A percentile compares a stretch with the other conserved stretches of the same genome.
phyloP scores from a whole-genome alignment of 768 basidiomycete species.

The Boletus barrowsii region DNA sequence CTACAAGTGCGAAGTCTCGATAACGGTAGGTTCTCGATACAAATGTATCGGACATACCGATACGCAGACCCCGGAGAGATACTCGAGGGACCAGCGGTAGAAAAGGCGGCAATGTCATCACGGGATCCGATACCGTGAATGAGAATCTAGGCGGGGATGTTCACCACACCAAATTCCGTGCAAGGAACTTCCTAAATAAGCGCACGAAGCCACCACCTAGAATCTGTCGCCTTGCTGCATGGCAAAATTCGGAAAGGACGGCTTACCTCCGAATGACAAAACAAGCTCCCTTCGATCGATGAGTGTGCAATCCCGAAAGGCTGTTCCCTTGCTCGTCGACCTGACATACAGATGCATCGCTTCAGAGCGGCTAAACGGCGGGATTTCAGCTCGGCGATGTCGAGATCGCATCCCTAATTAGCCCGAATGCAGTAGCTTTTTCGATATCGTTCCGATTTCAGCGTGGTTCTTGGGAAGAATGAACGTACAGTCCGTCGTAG shows the following conservation, averaged over 20 bases:
- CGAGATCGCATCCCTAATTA: neutral
- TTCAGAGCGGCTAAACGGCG: neutral
- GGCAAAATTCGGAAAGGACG: neutral
- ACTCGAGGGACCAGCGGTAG: neutral
- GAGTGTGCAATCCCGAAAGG: neutral
- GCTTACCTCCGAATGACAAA: neutral
- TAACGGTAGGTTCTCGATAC: no score
- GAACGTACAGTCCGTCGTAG: neutral
- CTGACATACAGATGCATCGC: neutral
- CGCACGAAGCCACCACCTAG: neutral
- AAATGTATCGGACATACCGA: no score
- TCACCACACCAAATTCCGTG: no score
- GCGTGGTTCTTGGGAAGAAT: no score
- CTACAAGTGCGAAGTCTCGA: no score
- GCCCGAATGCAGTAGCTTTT: no score
- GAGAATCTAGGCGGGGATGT: neutral
- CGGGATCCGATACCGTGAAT: neutral
- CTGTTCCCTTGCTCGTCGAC: neutral
- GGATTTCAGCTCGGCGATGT: neutral
- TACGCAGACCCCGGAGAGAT: no score
- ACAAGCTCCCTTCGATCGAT: neutral
- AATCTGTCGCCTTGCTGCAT: neutral
- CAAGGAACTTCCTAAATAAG: neutral
- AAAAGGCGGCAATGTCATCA: neutral
- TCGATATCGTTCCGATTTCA: neutral